These are phyloP conservation scores for Lathyrus oleraceus DNA, from an alignment of 306 rosid genomes.

Conservation along the genomic window DNA sequence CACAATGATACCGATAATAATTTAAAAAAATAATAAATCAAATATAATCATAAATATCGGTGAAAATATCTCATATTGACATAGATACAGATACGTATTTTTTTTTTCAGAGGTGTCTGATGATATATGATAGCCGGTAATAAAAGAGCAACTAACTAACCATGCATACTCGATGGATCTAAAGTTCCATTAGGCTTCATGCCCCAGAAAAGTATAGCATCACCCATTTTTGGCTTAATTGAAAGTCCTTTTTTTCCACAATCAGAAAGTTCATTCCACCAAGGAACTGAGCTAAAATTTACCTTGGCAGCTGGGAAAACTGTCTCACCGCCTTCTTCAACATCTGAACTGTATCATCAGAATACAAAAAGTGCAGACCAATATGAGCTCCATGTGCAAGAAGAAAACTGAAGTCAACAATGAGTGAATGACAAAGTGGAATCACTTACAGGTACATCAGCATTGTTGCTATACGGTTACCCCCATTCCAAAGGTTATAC, in stretches of 20 bases:
- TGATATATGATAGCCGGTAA: neutral
- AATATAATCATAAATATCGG: too few species aligned
- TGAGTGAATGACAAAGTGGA: neutral
- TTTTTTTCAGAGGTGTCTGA: too few species aligned
- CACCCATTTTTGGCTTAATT: constrained; percentile 89
- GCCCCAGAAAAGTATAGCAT: constrained; percentile 97
- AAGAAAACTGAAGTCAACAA: constrained; percentile 10
- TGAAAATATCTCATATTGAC: too few species aligned
- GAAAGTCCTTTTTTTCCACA: constrained; percentile 87
- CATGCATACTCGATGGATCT: constrained; percentile 90
- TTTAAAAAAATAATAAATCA: too few species aligned
- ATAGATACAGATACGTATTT: too few species aligned
- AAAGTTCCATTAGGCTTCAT: constrained; percentile 83
- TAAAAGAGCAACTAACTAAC: constrained; percentile 57
- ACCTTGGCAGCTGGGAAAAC: constrained; percentile 86
- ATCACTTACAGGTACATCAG: constrained; percentile 91
- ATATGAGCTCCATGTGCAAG: constrained; percentile 5
- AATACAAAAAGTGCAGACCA: constrained; percentile 19
- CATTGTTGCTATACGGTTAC: constrained; percentile 88
- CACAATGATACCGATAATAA: too few species aligned
- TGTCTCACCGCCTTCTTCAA: constrained; percentile 99
- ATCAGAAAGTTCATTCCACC: constrained; percentile 95
- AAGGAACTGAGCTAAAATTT: constrained; percentile 80
- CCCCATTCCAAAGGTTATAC: constrained; percentile 66
- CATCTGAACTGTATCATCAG: constrained; percentile 71